Percentiles rank a stretch among this genome's conserved stretches.
Conservation (phyloP, 2,329 filamentous ascomycete genomes). For the Neospermospora avenae region DNA sequence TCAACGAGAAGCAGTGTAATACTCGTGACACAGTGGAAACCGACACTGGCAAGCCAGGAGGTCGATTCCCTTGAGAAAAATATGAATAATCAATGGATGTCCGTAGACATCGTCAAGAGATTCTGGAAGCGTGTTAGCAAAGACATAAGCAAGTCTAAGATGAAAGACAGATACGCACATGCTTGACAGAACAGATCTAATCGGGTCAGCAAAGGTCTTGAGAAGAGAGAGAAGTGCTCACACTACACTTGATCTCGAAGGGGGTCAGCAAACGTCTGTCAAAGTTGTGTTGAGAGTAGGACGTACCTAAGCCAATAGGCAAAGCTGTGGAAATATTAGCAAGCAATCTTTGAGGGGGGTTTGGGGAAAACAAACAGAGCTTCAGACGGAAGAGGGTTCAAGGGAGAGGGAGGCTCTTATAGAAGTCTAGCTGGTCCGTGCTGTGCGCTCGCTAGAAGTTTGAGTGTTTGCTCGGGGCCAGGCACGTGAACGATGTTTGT, state of each 20-base stretch:
- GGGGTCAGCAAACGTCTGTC: too few relatives aligned
- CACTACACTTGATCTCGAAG: background rate
- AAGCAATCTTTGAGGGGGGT: too few relatives aligned
- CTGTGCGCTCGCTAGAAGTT: too few relatives aligned
- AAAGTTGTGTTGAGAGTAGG: too few relatives aligned
- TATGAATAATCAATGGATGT: constrained; percentile 77
- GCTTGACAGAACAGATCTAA: constrained; percentile 80
- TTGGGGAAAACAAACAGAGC: too few relatives aligned
- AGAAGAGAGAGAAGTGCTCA: background rate
- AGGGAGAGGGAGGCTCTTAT: too few relatives aligned
- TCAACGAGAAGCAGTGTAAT: constrained; percentile 64
- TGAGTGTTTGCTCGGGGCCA: too few relatives aligned
- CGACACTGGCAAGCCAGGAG: constrained; percentile 72
- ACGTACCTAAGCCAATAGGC: too few relatives aligned
- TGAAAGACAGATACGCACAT: constrained; percentile 41
- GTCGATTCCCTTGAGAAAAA: constrained; percentile 59
- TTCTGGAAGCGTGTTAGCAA: constrained; percentile 41
- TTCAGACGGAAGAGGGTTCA: too few relatives aligned
- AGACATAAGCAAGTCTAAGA: background rate
- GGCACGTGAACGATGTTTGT: too few relatives aligned
- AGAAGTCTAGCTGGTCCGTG: too few relatives aligned
- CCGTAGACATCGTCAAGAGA: constrained; percentile 79
- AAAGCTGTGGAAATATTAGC: too few relatives aligned
- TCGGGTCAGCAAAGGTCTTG: background rate
- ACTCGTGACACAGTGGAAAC: constrained; percentile 68